A percentile compares a stretch with the other conserved stretches of the same genome.
Conservation (phyloP, 306 rosid genomes). For the barrel medic (Medicago truncatula) region MtrunA17r5.0-ANR NC_053044.1:47329001-47329500, state of each 20-base stretch:
- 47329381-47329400: conserved; percentile 30
- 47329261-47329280: conserved; percentile 85
- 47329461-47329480: conserved; percentile 72
- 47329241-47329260: conserved; percentile 84
- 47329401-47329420: conserved; percentile 30
- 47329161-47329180: conserved; percentile 24
- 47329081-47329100: conserved; percentile 52
- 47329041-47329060: conserved; percentile 81
- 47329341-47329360: conserved; percentile 91
- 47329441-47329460: conserved; percentile 39
- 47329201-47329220: conserved; percentile 23
- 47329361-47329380: conserved; percentile 43
- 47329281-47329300: conserved; percentile 70
- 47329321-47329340: conserved; percentile 95
- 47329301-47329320: conserved; percentile 87
- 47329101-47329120: conserved; percentile 18
- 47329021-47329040: conserved; percentile 73
- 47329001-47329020: conserved; percentile 80
- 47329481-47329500: conserved; percentile 82
- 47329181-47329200: conserved; percentile 35
- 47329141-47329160: conserved; percentile 23
- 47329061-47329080: conserved; percentile 86
- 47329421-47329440: conserved; percentile 28
- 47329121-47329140: conserved; percentile 24
- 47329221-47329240: conserved; percentile 39